Evolutionary conservation across 257 asterid genomes (phyloP).

Genomic region (Solanum arcanum): DNA sequence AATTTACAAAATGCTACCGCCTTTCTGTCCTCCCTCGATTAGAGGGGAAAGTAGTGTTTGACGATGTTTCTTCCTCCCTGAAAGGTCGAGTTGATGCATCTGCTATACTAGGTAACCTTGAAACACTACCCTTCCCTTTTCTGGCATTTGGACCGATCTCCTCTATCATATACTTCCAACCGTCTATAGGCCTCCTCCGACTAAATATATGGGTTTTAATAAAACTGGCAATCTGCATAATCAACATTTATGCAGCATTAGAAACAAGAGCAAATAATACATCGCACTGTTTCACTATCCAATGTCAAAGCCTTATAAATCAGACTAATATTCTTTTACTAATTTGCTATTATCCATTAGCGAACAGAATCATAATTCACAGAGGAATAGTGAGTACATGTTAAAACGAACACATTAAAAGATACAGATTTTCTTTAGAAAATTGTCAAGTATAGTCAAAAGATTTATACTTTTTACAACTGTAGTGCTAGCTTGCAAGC

Average conservation of each 20-base stretch:
- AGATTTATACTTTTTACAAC: background rate
- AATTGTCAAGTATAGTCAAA: background rate
- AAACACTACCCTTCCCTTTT: slow-evolving; percentile 73
- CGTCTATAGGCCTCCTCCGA: slow-evolving; percentile 63
- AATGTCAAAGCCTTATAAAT: background rate
- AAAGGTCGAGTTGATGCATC: slow-evolving; percentile 84
- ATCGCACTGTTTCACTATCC: background rate
- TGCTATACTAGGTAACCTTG: slow-evolving; percentile 61
- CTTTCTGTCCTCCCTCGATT: slow-evolving; percentile 1
- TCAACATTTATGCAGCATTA: background rate
- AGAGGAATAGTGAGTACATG: background rate
- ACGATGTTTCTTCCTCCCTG: slow-evolving; percentile 44
- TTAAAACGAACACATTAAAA: background rate
- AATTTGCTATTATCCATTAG: background rate
- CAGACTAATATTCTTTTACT: background rate
- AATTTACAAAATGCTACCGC: background rate
- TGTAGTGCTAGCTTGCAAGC: background rate
- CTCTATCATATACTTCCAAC: slow-evolving; percentile 97
- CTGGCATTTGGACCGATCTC: slow-evolving; percentile 82
- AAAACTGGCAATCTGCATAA: slow-evolving; percentile 79
- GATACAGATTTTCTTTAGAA: background rate
- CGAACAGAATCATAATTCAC: background rate
- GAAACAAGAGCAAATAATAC: background rate
- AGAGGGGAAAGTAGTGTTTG: slow-evolving; percentile 3
- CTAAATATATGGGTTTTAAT: slow-evolving; percentile 64